These are phyloP conservation scores for Teratosphaeria nubilosa DNA, from an alignment of 2,329 filamentous ascomycete species.

Conservation along the genomic window DNA sequence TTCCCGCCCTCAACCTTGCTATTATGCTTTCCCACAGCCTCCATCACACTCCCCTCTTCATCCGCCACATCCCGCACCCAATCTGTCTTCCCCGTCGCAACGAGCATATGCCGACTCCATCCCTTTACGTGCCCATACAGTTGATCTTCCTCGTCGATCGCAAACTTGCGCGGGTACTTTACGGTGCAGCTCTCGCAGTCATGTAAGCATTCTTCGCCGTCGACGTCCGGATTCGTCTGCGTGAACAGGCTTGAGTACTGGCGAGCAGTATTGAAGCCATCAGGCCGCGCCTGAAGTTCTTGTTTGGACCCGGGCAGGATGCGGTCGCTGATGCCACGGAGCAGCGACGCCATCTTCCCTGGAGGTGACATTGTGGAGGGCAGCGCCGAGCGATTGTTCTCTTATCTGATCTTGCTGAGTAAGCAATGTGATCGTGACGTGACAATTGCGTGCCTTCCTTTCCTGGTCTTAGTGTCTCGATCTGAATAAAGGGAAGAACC, in stretches of 20 bases:
- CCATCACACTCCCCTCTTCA: conserved; percentile 58
- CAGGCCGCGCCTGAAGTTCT: conserved; percentile 16
- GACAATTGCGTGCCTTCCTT: not conserved
- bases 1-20: conserved; percentile 35
- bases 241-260: conserved; percentile 55
- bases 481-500: not conserved
- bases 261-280: conserved; percentile 39
- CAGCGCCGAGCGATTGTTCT: not conserved
- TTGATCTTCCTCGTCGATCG: conserved; percentile 64
- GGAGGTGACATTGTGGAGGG: not conserved
- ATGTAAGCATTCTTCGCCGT: conserved; percentile 80
- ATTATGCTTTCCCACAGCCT: conserved; percentile 35
- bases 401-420: conserved; percentile 1
- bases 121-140: conserved; percentile 79
- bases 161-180: conserved; percentile 63
- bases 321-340: conserved; percentile 15
- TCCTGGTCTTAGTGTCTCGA: not conserved
- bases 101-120: conserved; percentile 81
- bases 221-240: conserved; percentile 61
- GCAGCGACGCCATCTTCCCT: conserved; percentile 16
- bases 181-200: conserved; percentile 78
- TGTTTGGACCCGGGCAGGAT: conserved; percentile 15
- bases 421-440: not conserved
- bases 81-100: conserved; percentile 91
- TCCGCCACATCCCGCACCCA: conserved; percentile 86